These are phyloP conservation scores for Spathaspora passalidarum DNA, from an alignment of 805 yeast genomes.

Conservation along the genomic window DNA sequence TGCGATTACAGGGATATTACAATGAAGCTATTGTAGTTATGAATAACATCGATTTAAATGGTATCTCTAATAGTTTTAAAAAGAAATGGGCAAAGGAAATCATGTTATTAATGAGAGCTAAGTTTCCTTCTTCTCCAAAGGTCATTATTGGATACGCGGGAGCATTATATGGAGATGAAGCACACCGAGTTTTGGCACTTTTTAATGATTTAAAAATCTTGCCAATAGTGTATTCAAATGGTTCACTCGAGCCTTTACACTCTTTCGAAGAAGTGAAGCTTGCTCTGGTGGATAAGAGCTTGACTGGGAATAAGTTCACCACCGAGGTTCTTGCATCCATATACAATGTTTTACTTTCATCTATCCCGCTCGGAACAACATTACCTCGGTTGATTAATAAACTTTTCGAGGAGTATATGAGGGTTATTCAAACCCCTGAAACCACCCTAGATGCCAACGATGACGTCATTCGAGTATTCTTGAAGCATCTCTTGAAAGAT, in stretches of 20 bases:
- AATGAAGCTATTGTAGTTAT: conserved; percentile 35
- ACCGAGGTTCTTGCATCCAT: conserved; percentile 19
- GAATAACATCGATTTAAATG: conserved; percentile 26
- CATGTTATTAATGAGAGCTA: conserved; percentile 25
- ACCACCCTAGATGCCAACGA: conserved; percentile 1
- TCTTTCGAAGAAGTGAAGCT: conserved; percentile 17
- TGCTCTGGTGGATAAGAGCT: conserved; percentile 30
- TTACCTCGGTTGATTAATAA: conserved; percentile 10
- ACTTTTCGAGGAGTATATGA: conserved; percentile 21
- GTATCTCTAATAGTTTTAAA: conserved; percentile 16
- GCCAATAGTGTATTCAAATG: conserved; percentile 21
- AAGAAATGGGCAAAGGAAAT: conserved; percentile 26
- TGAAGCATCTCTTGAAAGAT: conserved; percentile 22
- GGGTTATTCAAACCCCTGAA: neutral
- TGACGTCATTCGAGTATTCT: conserved; percentile 8
- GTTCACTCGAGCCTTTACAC: conserved; percentile 11
- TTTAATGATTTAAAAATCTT: conserved; percentile 27
- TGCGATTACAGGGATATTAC: conserved; percentile 24
- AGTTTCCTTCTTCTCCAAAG: conserved; percentile 30
- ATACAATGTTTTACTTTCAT: conserved; percentile 21
- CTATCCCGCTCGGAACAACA: conserved; percentile 12
- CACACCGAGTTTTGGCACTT: conserved; percentile 13
- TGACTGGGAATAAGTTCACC: conserved; percentile 19
- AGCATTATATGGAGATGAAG: conserved; percentile 18
- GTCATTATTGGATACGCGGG: conserved; percentile 35